Evolutionary conservation across 2,329 filamentous ascomycete species (phyloP).

Genomic region (Exserohilum rostratum): DNA sequence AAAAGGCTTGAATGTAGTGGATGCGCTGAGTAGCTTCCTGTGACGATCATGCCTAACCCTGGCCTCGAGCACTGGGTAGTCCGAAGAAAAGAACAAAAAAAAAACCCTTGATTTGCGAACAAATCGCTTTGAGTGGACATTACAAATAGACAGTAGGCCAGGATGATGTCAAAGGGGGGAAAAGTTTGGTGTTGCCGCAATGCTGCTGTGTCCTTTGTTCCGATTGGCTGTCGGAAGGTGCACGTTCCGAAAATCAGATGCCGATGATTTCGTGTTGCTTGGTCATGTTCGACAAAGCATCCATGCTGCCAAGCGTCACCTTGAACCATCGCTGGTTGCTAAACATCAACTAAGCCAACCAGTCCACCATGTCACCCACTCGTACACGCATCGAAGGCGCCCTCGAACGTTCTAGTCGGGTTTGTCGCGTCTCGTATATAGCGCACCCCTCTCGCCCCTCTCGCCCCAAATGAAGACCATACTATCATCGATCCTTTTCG

Average conservation of each 20-base stretch:
- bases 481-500: slow-evolving; percentile 51
- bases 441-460: slow-evolving; percentile 24
- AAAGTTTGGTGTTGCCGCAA: neutral
- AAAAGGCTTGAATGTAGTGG: too few relatives aligned
- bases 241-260: neutral
- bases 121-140: too few relatives aligned
- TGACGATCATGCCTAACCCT: too few relatives aligned
- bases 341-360: slow-evolving; percentile 37
- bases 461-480: slow-evolving; percentile 43
- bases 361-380: slow-evolving; percentile 25
- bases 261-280: slow-evolving; percentile 20
- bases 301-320: slow-evolving; percentile 13
- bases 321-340: slow-evolving; percentile 24
- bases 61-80: too few relatives aligned
- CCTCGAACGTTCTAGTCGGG: slow-evolving; percentile 43
- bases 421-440: slow-evolving; percentile 40
- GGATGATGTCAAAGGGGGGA: neutral
- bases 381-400: slow-evolving; percentile 15
- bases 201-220: neutral
- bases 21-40: too few relatives aligned
- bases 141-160: too few relatives aligned
- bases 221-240: slow-evolving; percentile 12
- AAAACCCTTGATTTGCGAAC: too few relatives aligned
- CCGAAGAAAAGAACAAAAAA: too few relatives aligned
- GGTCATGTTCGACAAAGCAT: slow-evolving; percentile 30